phyloP scores from a whole-genome alignment of 1,139 yeast genomes.

The Schwanniomyces etchellsii region DNA sequence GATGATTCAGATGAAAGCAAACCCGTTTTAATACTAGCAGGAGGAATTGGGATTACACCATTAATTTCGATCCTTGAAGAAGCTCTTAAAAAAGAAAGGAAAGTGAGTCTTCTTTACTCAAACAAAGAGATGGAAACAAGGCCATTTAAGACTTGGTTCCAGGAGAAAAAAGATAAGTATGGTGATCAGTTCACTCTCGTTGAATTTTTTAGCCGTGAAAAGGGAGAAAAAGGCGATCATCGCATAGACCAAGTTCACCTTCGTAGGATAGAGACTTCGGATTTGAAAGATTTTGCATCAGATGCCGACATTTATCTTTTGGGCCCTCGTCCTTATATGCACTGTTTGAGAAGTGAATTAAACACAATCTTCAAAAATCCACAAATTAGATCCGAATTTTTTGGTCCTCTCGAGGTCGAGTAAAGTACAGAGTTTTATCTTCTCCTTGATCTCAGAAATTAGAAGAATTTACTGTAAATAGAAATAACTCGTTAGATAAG shows the following conservation, averaged over 20 bases:
- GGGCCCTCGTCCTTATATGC: slow-evolving; percentile 34
- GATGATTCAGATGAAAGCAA: slow-evolving; percentile 16
- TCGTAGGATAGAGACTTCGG: slow-evolving; percentile 8
- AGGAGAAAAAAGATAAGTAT: slow-evolving; percentile 11
- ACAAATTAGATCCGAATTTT: slow-evolving; percentile 5
- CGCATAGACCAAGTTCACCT: slow-evolving; percentile 8
- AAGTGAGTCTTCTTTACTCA: slow-evolving; percentile 25
- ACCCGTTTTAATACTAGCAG: slow-evolving; percentile 40
- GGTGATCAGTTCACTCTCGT: slow-evolving; percentile 13
- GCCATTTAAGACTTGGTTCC: slow-evolving; percentile 24
- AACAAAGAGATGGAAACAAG: slow-evolving; percentile 17
- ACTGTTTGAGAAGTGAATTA: slow-evolving; percentile 15
- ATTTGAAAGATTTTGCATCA: slow-evolving; percentile 12
- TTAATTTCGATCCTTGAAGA: slow-evolving; percentile 45
- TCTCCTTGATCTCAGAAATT: no score
- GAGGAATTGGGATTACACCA: slow-evolving; percentile 72
- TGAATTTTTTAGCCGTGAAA: slow-evolving; percentile 16
- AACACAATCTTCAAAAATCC: slow-evolving; percentile 4
- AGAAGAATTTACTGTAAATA: no score
- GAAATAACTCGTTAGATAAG: no score
- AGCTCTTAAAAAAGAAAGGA: slow-evolving; percentile 21
- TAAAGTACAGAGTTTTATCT: neutral
- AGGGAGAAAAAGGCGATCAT: slow-evolving; percentile 2
- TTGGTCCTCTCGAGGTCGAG: slow-evolving; percentile 6
- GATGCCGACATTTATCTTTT: slow-evolving; percentile 25